A percentile compares a stretch with the other conserved stretches of the same genome.
phyloP scores from a whole-genome alignment of 495 filamentous ascomycete species.

The Parachaetomium inaequale region DNA sequence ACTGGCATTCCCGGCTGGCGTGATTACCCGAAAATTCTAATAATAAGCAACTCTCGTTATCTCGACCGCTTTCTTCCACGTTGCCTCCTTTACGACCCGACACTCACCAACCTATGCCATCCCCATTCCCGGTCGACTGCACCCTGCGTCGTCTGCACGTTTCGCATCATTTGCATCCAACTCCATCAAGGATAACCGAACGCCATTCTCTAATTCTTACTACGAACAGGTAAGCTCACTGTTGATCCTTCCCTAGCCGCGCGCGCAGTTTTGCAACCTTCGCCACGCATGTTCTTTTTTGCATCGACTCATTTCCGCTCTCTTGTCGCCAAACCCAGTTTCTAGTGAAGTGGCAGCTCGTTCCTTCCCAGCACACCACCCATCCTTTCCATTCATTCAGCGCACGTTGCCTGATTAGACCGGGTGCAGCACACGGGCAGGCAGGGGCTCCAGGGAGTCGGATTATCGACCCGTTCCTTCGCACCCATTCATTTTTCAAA shows the following conservation, averaged over 20 bases:
- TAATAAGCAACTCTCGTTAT: constrained; percentile 10
- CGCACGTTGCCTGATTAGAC: background rate
- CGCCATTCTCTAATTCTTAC: background rate
- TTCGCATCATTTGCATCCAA: background rate
- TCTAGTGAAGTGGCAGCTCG: background rate
- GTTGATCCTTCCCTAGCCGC: background rate
- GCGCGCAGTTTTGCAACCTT: too few species aligned
- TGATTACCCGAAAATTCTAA: constrained; percentile 4
- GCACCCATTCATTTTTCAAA: background rate
- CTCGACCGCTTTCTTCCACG: background rate
- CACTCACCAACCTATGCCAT: background rate
- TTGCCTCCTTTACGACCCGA: background rate
- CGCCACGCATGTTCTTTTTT: too few species aligned
- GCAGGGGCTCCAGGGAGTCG: background rate
- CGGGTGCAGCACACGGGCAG: background rate
- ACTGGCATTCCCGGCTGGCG: constrained; percentile 11
- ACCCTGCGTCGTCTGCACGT: background rate
- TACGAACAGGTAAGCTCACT: background rate
- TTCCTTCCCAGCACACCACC: background rate
- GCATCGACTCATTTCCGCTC: background rate
- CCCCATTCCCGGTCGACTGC: background rate
- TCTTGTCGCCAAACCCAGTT: background rate
- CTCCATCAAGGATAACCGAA: background rate
- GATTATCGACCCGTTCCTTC: background rate
- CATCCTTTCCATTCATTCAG: background rate